These are phyloP conservation scores for Coemansia sp. DNA, from an alignment of 192 early-diverging fungal genomes.

Conservation along the genomic window DNA sequence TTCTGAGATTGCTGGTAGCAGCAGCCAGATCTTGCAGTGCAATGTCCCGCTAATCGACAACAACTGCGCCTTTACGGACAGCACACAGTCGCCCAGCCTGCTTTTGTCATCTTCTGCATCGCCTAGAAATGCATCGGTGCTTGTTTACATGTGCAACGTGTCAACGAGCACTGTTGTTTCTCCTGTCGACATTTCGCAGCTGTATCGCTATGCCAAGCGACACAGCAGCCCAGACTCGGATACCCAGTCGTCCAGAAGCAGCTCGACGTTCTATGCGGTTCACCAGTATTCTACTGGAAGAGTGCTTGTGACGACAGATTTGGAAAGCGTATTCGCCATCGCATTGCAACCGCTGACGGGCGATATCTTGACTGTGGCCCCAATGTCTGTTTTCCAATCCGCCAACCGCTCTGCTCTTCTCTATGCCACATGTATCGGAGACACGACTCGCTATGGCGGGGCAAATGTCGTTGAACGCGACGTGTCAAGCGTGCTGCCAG, in stretches of 20 bases:
- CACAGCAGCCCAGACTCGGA: not conserved
- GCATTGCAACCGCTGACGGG: constrained; percentile 24
- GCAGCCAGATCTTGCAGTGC: not conserved
- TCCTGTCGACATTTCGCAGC: constrained; percentile 9
- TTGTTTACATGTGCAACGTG: constrained; percentile 26
- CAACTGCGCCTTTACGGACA: constrained; percentile 31
- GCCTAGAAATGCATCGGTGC: not conserved
- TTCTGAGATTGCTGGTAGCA: not conserved
- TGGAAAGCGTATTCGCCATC: constrained; percentile 1
- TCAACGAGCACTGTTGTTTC: constrained; percentile 13
- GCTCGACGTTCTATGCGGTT: constrained; percentile 3
- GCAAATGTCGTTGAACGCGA: constrained; percentile 19
- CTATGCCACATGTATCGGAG: constrained; percentile 35
- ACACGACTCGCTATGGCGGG: constrained; percentile 20
- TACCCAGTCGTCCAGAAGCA: not conserved
- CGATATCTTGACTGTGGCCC: constrained; percentile 24
- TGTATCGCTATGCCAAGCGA: not conserved
- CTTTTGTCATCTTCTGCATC: constrained; percentile 14
- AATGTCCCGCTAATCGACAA: constrained; percentile 15
- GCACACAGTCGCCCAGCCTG: constrained; percentile 16
- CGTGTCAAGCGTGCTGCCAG: constrained; percentile 28
- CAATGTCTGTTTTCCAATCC: constrained; percentile 23
- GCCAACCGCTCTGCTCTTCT: constrained; percentile 25
- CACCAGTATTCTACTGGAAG: constrained; percentile 38
- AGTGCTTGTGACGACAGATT: not conserved